A percentile compares a stretch with the other conserved stretches of the same genome.
Evolutionary conservation across 768 basidiomycete species (phyloP).

Genomic region (Baorangia bicolor): DNA sequence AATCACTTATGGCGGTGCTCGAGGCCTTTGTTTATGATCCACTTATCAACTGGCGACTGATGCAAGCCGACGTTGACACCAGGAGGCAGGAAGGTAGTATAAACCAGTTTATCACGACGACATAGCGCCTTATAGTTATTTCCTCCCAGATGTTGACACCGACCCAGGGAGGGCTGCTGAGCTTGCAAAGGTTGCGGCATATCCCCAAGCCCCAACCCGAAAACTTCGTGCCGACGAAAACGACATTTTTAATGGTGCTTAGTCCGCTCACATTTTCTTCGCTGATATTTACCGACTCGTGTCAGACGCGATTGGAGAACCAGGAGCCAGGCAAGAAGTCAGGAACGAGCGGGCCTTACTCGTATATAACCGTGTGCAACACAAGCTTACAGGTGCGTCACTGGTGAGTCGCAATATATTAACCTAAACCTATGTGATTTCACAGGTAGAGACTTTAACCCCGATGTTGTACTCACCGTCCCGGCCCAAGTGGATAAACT

Average conservation of each 20-base stretch:
- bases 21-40: slow-evolving; percentile 99
- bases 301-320: slow-evolving; percentile 46
- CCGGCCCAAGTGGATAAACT: slow-evolving; percentile 86
- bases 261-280: not conserved
- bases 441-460: slow-evolving; percentile 90
- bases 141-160: slow-evolving; percentile 38
- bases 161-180: slow-evolving; percentile 60
- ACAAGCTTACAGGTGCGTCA: slow-evolving; percentile 84
- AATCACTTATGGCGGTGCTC: slow-evolving; percentile 97
- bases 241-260: slow-evolving; percentile 85
- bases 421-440: not conserved
- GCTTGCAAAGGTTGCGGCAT: slow-evolving; percentile 62
- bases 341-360: slow-evolving; percentile 88
- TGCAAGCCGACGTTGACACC: slow-evolving; percentile 78
- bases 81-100: slow-evolving; percentile 63
- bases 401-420: not conserved
- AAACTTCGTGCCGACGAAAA: slow-evolving; percentile 91
- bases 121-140: not conserved
- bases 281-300: slow-evolving; percentile 2
- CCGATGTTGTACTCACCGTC: slow-evolving; percentile 71
- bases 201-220: slow-evolving; percentile 77
- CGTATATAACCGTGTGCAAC: slow-evolving; percentile 92
- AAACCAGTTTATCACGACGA: not conserved
- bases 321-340: slow-evolving; percentile 72
- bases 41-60: slow-evolving; percentile 93